phyloP scores from a whole-genome alignment of 352 stramenopile species.

The Pythium apleroticum region DNA sequence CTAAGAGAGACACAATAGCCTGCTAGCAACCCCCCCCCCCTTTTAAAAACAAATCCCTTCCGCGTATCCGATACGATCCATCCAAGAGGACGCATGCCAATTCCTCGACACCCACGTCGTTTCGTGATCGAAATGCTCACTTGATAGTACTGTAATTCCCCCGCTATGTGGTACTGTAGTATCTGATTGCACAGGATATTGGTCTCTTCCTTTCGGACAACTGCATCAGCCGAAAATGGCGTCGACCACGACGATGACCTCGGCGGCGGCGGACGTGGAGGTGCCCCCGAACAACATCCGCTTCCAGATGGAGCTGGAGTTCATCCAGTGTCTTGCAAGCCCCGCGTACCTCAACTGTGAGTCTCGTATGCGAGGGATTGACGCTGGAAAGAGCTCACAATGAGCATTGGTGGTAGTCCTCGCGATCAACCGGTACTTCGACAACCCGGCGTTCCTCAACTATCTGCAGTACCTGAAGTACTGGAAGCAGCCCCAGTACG shows the following conservation, averaged over 20 bases:
- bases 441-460: conserved; percentile 88
- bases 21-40: not conserved
- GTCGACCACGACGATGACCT: not conserved
- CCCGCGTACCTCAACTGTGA: conserved; percentile 89
- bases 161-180: not conserved
- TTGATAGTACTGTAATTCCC: not conserved
- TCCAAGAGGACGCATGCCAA: no score
- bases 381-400: not conserved
- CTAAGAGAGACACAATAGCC: not conserved
- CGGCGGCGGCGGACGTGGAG: conserved; percentile 36
- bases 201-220: not conserved
- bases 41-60: not conserved
- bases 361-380: no score
- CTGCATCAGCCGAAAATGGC: not conserved
- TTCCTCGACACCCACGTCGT: not conserved
- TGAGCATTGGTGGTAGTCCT: conserved; percentile 53
- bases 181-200: conserved; percentile 3
- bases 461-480: conserved; percentile 93
- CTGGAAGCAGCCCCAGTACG: conserved; percentile 91
- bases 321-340: conserved; percentile 90
- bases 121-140: not conserved
- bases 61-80: not conserved
- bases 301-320: conserved; percentile 93
- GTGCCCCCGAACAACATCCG: conserved; percentile 87
- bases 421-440: conserved; percentile 91